Evolutionary conservation across 2,329 filamentous ascomycete species (phyloP).

Genomic region (Exophiala oligosperma): DNA sequence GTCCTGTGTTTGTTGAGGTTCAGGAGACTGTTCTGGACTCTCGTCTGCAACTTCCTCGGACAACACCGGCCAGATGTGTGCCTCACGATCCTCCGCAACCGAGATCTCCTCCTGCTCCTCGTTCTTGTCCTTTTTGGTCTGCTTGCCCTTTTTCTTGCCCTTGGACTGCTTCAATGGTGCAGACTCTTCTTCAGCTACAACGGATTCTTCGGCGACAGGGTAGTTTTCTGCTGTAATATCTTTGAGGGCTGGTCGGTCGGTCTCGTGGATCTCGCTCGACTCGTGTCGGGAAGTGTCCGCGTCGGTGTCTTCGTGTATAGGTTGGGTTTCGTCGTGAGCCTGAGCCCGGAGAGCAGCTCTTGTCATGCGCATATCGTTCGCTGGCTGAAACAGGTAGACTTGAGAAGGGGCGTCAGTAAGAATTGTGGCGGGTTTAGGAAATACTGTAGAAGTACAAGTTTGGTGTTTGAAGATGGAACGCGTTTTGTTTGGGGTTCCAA

Average conservation of each 20-base stretch:
- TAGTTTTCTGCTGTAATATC: slow-evolving; percentile 29
- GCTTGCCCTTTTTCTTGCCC: slow-evolving; percentile 14
- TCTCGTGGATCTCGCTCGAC: slow-evolving; percentile 8
- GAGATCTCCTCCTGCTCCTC: slow-evolving; percentile 3
- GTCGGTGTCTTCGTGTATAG: slow-evolving; percentile 25
- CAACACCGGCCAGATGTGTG: neutral
- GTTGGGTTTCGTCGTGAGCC: slow-evolving; percentile 18
- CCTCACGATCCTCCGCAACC: neutral
- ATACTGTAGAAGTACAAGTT: neutral
- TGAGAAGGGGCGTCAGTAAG: neutral
- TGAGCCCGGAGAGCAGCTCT: slow-evolving; percentile 30
- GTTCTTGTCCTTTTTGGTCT: slow-evolving; percentile 9
- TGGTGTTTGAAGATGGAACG: neutral
- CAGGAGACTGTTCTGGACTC: neutral
- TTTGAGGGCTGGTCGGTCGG: slow-evolving; percentile 20
- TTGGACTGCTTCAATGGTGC: slow-evolving; percentile 13
- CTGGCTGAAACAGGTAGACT: neutral
- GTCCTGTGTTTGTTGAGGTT: neutral
- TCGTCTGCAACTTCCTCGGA: neutral
- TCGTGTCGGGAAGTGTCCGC: slow-evolving; percentile 5
- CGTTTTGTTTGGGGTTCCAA: neutral
- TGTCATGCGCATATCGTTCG: slow-evolving; percentile 28
- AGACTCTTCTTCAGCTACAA: slow-evolving; percentile 11
- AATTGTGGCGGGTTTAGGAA: neutral
- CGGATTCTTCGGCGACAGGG: slow-evolving; percentile 14